A percentile compares a stretch with the other conserved stretches of the same genome.
These are phyloP conservation scores for Backusella sp. DNA, from an alignment of 192 early-diverging fungal genomes.

Conservation along the genomic window DNA sequence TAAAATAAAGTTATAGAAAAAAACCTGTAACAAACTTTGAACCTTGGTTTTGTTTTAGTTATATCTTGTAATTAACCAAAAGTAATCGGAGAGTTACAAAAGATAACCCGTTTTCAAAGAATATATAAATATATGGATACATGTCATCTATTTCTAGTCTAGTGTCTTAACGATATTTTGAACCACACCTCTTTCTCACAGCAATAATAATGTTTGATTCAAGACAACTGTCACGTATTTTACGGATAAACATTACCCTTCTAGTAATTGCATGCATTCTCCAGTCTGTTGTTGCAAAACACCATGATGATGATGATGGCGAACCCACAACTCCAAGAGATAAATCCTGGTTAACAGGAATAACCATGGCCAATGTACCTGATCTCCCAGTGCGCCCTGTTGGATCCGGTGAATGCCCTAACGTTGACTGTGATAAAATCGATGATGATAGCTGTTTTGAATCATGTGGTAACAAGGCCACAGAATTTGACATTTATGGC, in stretches of 20 bases:
- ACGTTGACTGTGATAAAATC: constrained; percentile 24
- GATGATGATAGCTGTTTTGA: constrained; percentile 34
- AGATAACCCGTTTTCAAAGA: background rate
- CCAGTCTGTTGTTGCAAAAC: background rate
- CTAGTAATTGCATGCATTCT: background rate
- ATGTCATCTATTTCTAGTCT: background rate
- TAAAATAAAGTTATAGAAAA: background rate
- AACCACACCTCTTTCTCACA: background rate
- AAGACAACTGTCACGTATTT: background rate
- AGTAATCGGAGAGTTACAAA: background rate
- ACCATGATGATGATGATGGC: background rate
- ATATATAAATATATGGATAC: background rate
- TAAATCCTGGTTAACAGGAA: background rate
- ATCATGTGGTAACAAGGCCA: constrained; percentile 29
- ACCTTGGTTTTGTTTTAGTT: background rate
- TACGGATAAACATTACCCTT: background rate
- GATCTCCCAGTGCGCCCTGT: constrained; percentile 19
- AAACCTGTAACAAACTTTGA: background rate
- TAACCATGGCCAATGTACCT: background rate
- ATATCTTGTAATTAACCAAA: background rate
- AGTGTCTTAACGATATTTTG: background rate
- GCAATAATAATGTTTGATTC: background rate
- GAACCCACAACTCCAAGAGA: background rate
- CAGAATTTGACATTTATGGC: constrained; percentile 25
- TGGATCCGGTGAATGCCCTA: constrained; percentile 26